Base-by-base conservation (phyloP, 1,139 yeast genomes). In the Yamadazyma kanchanaburiensis region DNA sequence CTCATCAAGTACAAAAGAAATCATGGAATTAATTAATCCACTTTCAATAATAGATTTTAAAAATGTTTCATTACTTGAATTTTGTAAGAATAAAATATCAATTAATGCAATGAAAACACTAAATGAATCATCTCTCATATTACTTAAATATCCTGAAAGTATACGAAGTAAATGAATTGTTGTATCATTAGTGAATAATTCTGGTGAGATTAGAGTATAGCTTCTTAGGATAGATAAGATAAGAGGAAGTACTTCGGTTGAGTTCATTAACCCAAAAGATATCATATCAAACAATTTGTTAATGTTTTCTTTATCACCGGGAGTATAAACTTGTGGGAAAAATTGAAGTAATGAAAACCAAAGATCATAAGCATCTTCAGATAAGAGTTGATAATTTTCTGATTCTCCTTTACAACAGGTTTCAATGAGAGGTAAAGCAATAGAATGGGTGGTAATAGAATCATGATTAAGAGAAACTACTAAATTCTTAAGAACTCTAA, bases 291-390 rank as follows among this genome's bases (percentile, higher is more conserved):
- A 65, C 18, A 86, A 60, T 28, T 15, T 24, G 24, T 37, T 29
- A 7, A 33, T 25, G 5, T 72, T 57, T 25, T 46, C 43, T 5
- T 50, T 46, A 18, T 18, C 20, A 14, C 46, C 43, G 13, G 45
- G 50, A 2, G 45, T 40, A 12, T 22, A 12, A 45, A 43, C 15
- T 48, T 30, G 21, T 1, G 78, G 78, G 28, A 59, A 53, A 31
- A 80, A 79, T 37, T 79, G 84, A 30, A 89, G 55, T 4, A 87
- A 51, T 0, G 82, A 70, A 22, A 74, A 63, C 96, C 97, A 89
- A 30, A 91, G 61, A 31, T 86, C 94, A 47, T 77, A 77, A 0
- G 95, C 96, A 55, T 91, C 98, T 48, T 91, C 97, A 17, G 83
- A 68, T 8, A 91, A 55, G 30, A 85, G 64, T 3, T 80, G 64